Evolutionary conservation across 116 monocot genomes (phyloP), one percentile per base, ranked within the genome.

Genomic region (Zostera marina): DNA sequence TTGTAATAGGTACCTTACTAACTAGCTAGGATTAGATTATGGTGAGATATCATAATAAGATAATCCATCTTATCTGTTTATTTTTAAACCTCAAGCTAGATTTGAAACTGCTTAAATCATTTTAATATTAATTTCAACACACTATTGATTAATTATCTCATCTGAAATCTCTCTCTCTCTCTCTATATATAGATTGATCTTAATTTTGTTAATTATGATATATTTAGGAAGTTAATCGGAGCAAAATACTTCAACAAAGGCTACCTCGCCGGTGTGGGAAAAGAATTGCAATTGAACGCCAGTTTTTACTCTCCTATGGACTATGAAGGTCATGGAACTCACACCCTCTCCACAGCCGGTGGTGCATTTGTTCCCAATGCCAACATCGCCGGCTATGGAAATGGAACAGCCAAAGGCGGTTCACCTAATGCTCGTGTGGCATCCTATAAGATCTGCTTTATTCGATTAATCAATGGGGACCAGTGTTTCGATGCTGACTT

Each of bases 321-420:
- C 71, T 15, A 1, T 7, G 69, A 70, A 0, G 88, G 93, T 10
- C 93, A 88, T 43, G 93, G 93, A 3, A 79, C 81, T 41, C 93
- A 93, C 81, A 88, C 92, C 12, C 84, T 87, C 49, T 83, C 87
- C 41, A 93, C 87, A 4, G 87, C 92, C 23, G 87, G 61, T 5
- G 92, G 92, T 10, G 3, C 47, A 14, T 70, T 72, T 39, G 88
- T 87, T 15, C 56, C 75, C 14, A 61, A 59, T 3, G 87, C 81
- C 56, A 74, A 47, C 66, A 1, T 83, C 47, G 70, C 72, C 42
- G 83, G 78, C n/a, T 70, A 63, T 14, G 93, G 60, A 51, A 77
- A 70, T 4, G 93, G 93, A 49, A 93, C 81, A 0, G 88, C 88
- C 15, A 68, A 72, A 15, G 92, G 92, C 8, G 87, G 87, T 9